Conservation (phyloP, 2,329 filamentous ascomycete genomes). For the Drechslerella coelobrocha region DNA sequence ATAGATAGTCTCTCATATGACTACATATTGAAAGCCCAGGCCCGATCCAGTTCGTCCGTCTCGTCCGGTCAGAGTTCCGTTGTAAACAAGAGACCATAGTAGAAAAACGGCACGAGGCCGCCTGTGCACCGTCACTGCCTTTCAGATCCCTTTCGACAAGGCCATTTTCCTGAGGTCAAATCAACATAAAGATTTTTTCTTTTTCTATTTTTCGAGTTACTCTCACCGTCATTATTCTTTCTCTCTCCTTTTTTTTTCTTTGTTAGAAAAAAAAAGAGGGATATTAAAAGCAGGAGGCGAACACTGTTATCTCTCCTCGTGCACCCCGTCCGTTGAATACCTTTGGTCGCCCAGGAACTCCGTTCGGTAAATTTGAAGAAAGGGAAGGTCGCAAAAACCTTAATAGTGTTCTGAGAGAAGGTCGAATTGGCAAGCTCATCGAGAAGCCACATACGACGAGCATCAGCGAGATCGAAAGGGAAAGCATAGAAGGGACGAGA, state of each 20-base stretch:
- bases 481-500: neutral
- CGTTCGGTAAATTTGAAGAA: conserved; percentile 50
- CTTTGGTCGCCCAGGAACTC: conserved; percentile 36
- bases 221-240: no score
- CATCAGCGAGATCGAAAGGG: conserved; percentile 9
- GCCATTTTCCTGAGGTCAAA: neutral
- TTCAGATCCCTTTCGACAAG: conserved; percentile 8
- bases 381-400: conserved; percentile 51
- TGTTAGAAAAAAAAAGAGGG: conserved; percentile 18
- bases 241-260: no score
- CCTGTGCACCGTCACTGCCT: conserved; percentile 15
- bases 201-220: neutral
- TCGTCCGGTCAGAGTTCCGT: conserved; percentile 37
- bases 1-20: conserved; percentile 44
- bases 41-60: conserved; percentile 38
- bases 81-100: conserved; percentile 37
- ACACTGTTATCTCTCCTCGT: no score
- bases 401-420: conserved; percentile 44
- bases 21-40: conserved; percentile 30
- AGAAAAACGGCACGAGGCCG: conserved; percentile 33
- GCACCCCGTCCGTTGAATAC: conserved; percentile 13
- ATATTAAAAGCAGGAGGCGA: no score
- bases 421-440: conserved; percentile 47
- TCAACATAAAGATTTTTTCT: neutral
- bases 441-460: conserved; percentile 36